Base-by-base conservation (phyloP, 2,329 filamentous ascomycete genomes). In the Coleophoma cylindrospora region DNA sequence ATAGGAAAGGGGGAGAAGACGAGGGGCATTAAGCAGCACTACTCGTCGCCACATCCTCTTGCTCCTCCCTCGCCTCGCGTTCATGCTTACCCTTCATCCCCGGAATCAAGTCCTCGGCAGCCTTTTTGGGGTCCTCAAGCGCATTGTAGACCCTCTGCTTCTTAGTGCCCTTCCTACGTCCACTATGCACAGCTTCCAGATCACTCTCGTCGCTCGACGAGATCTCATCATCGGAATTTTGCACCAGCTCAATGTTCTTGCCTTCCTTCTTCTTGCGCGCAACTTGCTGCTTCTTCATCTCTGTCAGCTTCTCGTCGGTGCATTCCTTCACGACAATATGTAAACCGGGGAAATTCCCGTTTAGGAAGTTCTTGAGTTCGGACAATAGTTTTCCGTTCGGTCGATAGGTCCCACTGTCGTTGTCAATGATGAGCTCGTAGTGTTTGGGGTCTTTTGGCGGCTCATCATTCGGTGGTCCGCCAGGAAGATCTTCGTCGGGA, bases 371-470 rank as follows among this genome's bases (percentile, higher is more conserved):
- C 47, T 85, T 83, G 1, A 97, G 74, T 1, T 84, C 66, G 0
- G 88, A 87, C 1, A 97, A 77, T 10, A 89, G 75, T 11, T 83
- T 77, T 50, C 87, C 86, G 63, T 95, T 90, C 0, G 92, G 92
- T 0, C 92, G 81, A 67, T 97, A 97, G 0, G 92, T 97, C 11
- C 92, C 92, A 49, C 85, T 90, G 68, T 96, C 92, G 62, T 97
- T 97, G 72, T 97, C 92, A 63, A 97, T 96, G 56, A 94, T 75
- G 9, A 97, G 79, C 65, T 95, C 87, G 66, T 96, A 97, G 64
- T 76, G 75, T 47, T 67, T 64, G n/a, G 72, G 79, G 50, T 76
- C 67, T 13, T 65, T 58, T 0, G 74, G 77, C 3, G 75, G 76
- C 0, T 68, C 54, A 0, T 64, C 62, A 14, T 66, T 54, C 1